Base-by-base conservation (phyloP, 2,329 filamentous ascomycete genomes). In the Colletotrichum lindemuthianum region DNA sequence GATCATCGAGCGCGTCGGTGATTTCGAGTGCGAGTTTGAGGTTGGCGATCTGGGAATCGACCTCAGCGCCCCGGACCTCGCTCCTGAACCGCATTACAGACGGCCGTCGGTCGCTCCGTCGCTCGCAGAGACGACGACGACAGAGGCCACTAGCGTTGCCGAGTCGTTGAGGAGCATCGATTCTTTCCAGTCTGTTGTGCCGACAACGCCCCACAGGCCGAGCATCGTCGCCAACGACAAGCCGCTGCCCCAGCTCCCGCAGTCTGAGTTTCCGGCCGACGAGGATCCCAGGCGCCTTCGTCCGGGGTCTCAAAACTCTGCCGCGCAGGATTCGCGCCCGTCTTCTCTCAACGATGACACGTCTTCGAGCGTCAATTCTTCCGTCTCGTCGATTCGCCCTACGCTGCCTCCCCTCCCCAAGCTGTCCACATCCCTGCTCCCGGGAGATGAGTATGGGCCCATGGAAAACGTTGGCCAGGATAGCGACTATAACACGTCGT, bases 1-100 rank as follows among this genome's bases (percentile, higher is more conserved):
- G 74, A 88, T 96, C 48, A 90, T 99, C 63, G 93, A 97, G 77
- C 86, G 91, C 66, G 93, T 96, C 68, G 93, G 94, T 16, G 94
- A 97, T 75, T 97, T 97, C 69, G 93, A 97, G 75, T 88, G 94
- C 69, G 92, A 97, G 74, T 83, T 92, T 59, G 88, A 91, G 69
- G 73, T 79, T 41, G 79, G 78, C 15, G 76, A 73, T 67, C 77
- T 91, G 33, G 85, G 83, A 8, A 82, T 90, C 55, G 85, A 88
- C 67, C 74, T 88, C 34, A 77, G 75, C 13, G 76, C 83, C n/a
- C 76, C 88, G 49, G 80, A 86, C 58, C 71, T 77, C 8, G 73
- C 77, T n/a, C 73, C 70, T 2, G 63, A 66, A 16, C 70, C 77
- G 11, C 77, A 81, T 44, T 69, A 74, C 54, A 55, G 72, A 72